phyloP scores from a whole-genome alignment of 2,329 filamentous ascomycete species.

The Scedosporium dehoogii region DNA sequence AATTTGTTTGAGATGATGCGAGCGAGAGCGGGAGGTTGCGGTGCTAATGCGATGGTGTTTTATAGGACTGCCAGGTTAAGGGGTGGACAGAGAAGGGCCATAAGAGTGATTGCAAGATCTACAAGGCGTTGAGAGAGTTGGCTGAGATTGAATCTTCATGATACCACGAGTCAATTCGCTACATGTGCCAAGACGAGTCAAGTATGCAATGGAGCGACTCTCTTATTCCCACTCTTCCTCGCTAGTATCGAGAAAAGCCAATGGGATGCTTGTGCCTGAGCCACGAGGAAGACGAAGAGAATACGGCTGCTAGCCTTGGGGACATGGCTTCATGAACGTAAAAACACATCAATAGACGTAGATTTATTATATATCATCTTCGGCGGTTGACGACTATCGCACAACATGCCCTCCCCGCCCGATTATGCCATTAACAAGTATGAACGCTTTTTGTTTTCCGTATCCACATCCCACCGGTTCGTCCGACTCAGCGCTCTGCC shows the following conservation, averaged over 20 bases:
- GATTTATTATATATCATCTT: no score
- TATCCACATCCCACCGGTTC: not conserved
- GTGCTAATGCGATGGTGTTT: not conserved
- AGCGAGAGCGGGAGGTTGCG: not conserved
- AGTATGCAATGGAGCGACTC: no score
- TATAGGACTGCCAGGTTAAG: conserved; percentile 11
- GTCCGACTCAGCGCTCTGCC: not conserved
- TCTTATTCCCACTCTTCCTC: not conserved
- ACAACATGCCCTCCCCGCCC: not conserved
- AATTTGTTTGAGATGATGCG: not conserved
- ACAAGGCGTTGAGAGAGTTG: conserved; percentile 7
- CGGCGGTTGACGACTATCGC: no score
- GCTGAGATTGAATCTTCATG: conserved; percentile 5
- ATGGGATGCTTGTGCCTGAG: no score
- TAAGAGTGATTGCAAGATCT: conserved; percentile 12
- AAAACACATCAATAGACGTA: no score
- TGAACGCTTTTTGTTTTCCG: not conserved
- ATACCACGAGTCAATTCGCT: not conserved
- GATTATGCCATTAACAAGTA: not conserved
- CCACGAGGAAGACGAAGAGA: no score
- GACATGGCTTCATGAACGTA: no score
- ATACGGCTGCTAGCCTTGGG: no score
- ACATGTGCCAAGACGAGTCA: not conserved
- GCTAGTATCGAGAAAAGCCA: not conserved
- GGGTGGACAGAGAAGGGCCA: conserved; percentile 12